Base-by-base conservation (phyloP, 2,329 filamentous ascomycete genomes). In the Fusarium praegraminearum region DNA sequence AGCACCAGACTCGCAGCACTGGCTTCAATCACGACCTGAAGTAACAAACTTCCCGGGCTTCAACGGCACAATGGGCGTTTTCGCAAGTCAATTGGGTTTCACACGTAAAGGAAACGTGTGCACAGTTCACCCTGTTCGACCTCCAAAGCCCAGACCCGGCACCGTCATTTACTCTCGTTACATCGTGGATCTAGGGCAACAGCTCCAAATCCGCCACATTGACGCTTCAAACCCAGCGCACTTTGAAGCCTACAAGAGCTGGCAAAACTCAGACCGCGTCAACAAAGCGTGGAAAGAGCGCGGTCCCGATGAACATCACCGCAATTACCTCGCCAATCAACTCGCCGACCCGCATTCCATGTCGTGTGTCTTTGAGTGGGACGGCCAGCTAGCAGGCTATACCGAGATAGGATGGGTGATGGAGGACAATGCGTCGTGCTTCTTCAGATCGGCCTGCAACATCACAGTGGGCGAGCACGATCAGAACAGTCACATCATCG, bases 351-450 rank as follows among this genome's bases (percentile, higher is more conserved):
- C 72, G 4, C 74, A 76, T 49, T 73, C 61, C 28, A 76, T 76
- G 74, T 75, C 74, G 1, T 76, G 74, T 41, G 41, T 76, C n/a
- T 76, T 76, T 36, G 67, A 70, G 52, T 76, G 74, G 74, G 74
- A 76, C 26, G 74, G 72, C 1, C 57, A 76, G 20, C 51, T 76
- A 3, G 74, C 74, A 1, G 74, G 74, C 3, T 76, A 76, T 60
- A 75, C 61, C 38, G 74, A 76, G 52, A 51, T 76, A 30, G 74
- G 74, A 18, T 76, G 56, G 52, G 74, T 68, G 38, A 75, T 74
- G 65, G 74, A 76, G 20, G 74, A 76, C 67, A 76, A 76, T 11
- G 74, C 64, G 11, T 70, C 74, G 3, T 75, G 73, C 54, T 76
- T 76, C 64, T 66, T 75, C 35, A 55, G 71, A 16, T 70, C 73